Evolutionary conservation across 495 filamentous ascomycete genomes (phyloP), one percentile per base, ranked within the genome.

Genomic region (Tuber umbilicatum): DNA sequence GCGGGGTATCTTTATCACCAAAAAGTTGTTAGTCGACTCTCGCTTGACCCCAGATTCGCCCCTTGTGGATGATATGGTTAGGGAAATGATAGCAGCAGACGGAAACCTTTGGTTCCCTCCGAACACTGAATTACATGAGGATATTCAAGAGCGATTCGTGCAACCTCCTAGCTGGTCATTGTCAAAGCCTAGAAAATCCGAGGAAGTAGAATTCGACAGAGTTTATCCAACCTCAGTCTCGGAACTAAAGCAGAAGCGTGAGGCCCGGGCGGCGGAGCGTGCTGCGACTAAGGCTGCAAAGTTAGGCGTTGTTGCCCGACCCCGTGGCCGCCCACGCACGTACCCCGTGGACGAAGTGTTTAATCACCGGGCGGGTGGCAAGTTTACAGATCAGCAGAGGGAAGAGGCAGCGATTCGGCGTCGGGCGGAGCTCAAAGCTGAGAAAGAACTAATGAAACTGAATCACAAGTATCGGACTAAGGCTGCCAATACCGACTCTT

Each of bases 1-100:
- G 38, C 85, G 86, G 70, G 89, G 89, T 2, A 77, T 86, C 27
- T 84, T 86, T 80, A 84, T 86, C n/a, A 89, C 86, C 19, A 90
- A 86, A 74, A 85, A 82, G 17, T 85, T 92, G 37, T 73, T 92
- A 31, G 84, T 84, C 14, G 84, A 84, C 67, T 80, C 85, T 17
- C 84, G 87, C 21, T 82, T 90, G 37, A 74, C 83, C 19, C 80
- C 87, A n/a, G 83, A 87, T 27, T 86, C 87, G 71, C 84, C 86
- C 6, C 75, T 85, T 27, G 84, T 91, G n/a, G 85, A 84, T 70
- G 81, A 86, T 0, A 82, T 89, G 80, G 86, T 89, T 78, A 76
- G 82, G 31, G 84, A 87, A 39, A 87, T 91, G 71, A 85, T 89
- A 40, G 81, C 84, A 35, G 76, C 78, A 23, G 82, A 85, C 75